Evolutionary conservation across 2,329 filamentous ascomycete genomes (phyloP).

Genomic region (Paraphoma chrysanthemicola): DNA sequence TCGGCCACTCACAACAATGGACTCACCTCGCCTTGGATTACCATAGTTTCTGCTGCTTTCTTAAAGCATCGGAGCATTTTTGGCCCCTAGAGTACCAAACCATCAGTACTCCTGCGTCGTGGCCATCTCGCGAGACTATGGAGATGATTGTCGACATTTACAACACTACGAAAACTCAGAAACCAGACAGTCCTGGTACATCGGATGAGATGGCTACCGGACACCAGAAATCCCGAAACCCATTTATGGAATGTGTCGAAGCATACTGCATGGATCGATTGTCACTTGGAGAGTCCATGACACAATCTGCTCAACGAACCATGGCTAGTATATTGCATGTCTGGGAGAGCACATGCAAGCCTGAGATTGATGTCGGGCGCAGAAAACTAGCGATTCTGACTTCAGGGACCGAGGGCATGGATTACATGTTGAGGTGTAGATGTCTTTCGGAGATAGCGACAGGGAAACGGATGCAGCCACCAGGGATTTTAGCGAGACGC

Average conservation of each 20-base stretch:
- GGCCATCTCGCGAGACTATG: constrained; percentile 16
- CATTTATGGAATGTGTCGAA: constrained; percentile 23
- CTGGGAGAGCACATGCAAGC: constrained; percentile 21
- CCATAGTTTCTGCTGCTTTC: constrained; percentile 21
- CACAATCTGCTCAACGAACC: constrained; percentile 10
- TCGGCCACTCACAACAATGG: constrained; percentile 22
- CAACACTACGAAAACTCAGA: not conserved
- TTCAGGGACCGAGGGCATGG: constrained; percentile 6
- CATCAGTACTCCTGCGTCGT: not conserved
- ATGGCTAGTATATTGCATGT: constrained; percentile 24
- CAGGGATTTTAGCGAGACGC: constrained; percentile 15
- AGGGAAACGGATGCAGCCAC: constrained; percentile 5
- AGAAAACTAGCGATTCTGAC: constrained; percentile 25
- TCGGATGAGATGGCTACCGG: not conserved
- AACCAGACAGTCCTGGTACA: not conserved
- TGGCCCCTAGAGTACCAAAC: constrained; percentile 4
- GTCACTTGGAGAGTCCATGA: constrained; percentile 12
- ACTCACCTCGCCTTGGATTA: constrained; percentile 26
- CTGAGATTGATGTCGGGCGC: constrained; percentile 8
- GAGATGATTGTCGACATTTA: constrained; percentile 24
- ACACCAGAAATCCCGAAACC: not conserved
- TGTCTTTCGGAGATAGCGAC: constrained; percentile 27
- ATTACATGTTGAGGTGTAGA: constrained; percentile 15
- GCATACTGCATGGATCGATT: constrained; percentile 24
- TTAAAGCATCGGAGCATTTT: constrained; percentile 23